phyloP scores from a whole-genome alignment of 1,284 basidiomycete species.

The Ceratorhiza oryzae-sativae region DNA sequence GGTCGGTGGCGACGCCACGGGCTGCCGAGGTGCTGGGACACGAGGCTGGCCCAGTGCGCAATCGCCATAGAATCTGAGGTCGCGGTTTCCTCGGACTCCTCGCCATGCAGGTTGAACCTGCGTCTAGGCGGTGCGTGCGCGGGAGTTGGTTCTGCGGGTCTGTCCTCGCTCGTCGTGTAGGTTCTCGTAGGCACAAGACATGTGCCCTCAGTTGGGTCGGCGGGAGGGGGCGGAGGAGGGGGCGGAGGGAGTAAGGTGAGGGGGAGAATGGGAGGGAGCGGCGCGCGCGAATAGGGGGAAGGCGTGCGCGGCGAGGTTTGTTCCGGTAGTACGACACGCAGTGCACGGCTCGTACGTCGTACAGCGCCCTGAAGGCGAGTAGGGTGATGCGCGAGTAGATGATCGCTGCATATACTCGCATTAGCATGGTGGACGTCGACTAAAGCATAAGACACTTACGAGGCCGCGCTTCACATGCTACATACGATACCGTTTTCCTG shows the following conservation, averaged over 20 bases:
- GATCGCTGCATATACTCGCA: background rate
- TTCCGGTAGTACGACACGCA: background rate
- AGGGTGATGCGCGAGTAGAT: background rate
- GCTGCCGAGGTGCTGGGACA: too few species aligned
- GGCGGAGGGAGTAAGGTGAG: background rate
- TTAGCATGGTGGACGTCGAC: background rate
- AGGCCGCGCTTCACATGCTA: background rate
- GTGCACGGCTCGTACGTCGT: background rate
- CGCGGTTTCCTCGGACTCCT: background rate
- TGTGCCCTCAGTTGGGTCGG: background rate
- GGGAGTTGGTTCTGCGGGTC: background rate
- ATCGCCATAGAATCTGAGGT: too few species aligned
- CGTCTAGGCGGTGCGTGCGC: background rate
- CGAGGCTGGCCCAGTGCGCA: too few species aligned
- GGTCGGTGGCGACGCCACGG: too few species aligned
- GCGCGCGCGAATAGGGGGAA: too few species aligned
- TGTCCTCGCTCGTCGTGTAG: background rate
- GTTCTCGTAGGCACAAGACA: background rate
- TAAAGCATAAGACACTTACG: background rate
- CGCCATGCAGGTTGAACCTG: background rate
- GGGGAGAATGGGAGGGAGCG: too few species aligned
- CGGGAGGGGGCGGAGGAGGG: background rate
- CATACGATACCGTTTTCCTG: background rate
- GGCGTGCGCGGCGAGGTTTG: background rate
- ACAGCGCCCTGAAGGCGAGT: background rate